A percentile compares a stretch with the other conserved stretches of the same genome.
Conservation (phyloP, 1,284 basidiomycete genomes). For the Cutaneotrichosporon sp. region DNA sequence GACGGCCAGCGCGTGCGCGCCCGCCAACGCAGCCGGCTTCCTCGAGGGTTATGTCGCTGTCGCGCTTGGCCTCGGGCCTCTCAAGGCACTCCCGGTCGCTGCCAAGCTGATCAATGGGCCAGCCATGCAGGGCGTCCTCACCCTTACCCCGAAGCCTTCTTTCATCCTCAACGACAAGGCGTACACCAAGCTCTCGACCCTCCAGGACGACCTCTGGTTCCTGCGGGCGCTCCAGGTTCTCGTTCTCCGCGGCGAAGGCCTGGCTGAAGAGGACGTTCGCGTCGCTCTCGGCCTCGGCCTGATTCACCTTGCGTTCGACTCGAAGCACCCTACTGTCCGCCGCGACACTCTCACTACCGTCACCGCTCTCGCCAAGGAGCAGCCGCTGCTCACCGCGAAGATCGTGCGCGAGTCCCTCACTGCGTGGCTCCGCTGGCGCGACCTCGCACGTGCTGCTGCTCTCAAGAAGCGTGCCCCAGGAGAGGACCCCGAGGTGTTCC, state of each 20-base stretch:
- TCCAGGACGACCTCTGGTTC: slow-evolving; percentile 74
- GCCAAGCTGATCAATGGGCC: slow-evolving; percentile 43
- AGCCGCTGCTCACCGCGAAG: slow-evolving; percentile 58
- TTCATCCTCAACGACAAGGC: slow-evolving; percentile 85
- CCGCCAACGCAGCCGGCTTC: slow-evolving; percentile 65
- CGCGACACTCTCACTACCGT: slow-evolving; percentile 57
- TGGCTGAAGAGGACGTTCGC: slow-evolving; percentile 61
- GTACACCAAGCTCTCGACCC: slow-evolving; percentile 67
- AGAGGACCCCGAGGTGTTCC: slow-evolving; percentile 35
- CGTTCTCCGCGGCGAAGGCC: slow-evolving; percentile 59
- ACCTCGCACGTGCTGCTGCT: slow-evolving; percentile 30
- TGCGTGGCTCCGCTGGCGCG: slow-evolving; percentile 40
- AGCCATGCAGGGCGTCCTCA: slow-evolving; percentile 45
- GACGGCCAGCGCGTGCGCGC: slow-evolving; percentile 53
- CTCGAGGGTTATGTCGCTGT: slow-evolving; percentile 79
- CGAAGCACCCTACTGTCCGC: slow-evolving; percentile 60
- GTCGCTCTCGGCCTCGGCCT: slow-evolving; percentile 64
- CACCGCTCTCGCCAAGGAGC: slow-evolving; percentile 40
- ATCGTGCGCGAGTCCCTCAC: slow-evolving; percentile 63
- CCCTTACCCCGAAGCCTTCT: slow-evolving; percentile 65
- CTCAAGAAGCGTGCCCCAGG: slow-evolving; percentile 26
- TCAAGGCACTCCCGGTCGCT: slow-evolving; percentile 39
- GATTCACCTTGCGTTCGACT: slow-evolving; percentile 66
- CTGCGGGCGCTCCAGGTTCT: slow-evolving; percentile 65
- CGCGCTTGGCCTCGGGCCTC: slow-evolving; percentile 66